These are phyloP conservation scores for Sphaerulina musiva DNA, from an alignment of 2,329 filamentous ascomycete species.

Conservation along the genomic window DNA sequence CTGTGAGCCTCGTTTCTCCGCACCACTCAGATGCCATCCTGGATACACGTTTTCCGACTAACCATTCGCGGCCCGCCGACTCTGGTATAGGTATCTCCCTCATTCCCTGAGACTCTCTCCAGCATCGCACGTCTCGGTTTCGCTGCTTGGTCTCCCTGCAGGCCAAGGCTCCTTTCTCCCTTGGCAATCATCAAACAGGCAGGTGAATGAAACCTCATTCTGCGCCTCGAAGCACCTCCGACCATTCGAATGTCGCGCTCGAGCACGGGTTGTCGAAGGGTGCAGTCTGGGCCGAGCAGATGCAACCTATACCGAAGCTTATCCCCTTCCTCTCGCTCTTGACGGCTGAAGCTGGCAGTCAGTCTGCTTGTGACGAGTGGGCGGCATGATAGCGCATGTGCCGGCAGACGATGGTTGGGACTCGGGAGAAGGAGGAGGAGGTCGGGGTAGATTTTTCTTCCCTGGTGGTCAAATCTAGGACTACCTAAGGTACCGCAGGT, in stretches of 20 bases:
- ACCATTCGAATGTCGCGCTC: constrained; percentile 5
- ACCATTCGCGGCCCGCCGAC: neutral
- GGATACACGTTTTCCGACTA: constrained; percentile 5
- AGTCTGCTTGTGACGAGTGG: neutral
- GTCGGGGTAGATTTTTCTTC: neutral
- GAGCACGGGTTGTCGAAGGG: neutral
- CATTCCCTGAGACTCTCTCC: too few relatives aligned
- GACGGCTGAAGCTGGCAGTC: neutral
- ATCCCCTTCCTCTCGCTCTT: constrained; percentile 2
- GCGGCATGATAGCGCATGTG: neutral
- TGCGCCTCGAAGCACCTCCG: neutral
- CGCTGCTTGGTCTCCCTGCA: constrained; percentile 6
- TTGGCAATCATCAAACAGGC: constrained; percentile 11
- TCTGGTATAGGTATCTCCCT: too few relatives aligned
- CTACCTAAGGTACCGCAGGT: neutral
- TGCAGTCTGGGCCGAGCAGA: constrained; percentile 8
- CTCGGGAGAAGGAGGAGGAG: neutral
- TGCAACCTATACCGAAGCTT: constrained; percentile 5
- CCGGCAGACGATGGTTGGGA: neutral
- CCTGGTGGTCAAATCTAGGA: too few relatives aligned
- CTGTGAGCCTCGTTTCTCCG: neutral
- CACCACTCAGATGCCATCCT: constrained; percentile 5
- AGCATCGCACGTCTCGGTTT: too few relatives aligned
- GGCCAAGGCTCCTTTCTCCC: constrained; percentile 9
- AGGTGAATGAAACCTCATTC: constrained; percentile 4